phyloP scores from a whole-genome alignment of 371 early-diverging fungal genomes.

The Zopfochytrium polystomum region DNA sequence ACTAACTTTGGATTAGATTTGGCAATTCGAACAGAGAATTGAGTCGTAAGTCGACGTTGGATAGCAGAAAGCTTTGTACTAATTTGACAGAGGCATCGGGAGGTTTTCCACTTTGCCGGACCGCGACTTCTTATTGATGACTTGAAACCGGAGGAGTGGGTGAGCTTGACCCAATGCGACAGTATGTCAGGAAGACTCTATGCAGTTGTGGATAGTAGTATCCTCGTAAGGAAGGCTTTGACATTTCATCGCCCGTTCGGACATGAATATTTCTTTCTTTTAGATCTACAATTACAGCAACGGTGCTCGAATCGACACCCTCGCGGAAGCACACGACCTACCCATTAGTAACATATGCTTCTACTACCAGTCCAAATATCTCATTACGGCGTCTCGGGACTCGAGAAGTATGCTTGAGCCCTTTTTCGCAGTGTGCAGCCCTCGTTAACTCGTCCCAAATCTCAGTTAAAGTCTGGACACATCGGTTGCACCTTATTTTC shows the following conservation, averaged over 20 bases:
- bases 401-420: constrained; percentile 30
- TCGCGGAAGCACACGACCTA: constrained; percentile 40
- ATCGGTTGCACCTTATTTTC: constrained; percentile 39
- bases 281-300: constrained; percentile 42
- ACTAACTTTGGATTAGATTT: constrained; percentile 14
- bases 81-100: too few species aligned
- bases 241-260: not conserved
- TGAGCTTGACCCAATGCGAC: constrained; percentile 29
- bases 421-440: not conserved
- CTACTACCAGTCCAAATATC: constrained; percentile 42
- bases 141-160: constrained; percentile 44
- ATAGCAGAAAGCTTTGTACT: too few species aligned
- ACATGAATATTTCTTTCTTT: not conserved
- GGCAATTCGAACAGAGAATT: constrained; percentile 12
- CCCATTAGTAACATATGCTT: constrained; percentile 40
- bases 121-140: constrained; percentile 38
- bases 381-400: constrained; percentile 49
- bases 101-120: constrained; percentile 28
- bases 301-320: constrained; percentile 36
- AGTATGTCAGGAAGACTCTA: constrained; percentile 22
- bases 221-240: constrained; percentile 26
- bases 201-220: constrained; percentile 35
- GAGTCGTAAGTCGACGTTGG: constrained; percentile 15
- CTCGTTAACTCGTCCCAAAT: not conserved
- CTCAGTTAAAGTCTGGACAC: constrained; percentile 47